These are phyloP conservation scores for Lupinus albus DNA, from an alignment of 306 rosid species.

Conservation along the genomic window DNA sequence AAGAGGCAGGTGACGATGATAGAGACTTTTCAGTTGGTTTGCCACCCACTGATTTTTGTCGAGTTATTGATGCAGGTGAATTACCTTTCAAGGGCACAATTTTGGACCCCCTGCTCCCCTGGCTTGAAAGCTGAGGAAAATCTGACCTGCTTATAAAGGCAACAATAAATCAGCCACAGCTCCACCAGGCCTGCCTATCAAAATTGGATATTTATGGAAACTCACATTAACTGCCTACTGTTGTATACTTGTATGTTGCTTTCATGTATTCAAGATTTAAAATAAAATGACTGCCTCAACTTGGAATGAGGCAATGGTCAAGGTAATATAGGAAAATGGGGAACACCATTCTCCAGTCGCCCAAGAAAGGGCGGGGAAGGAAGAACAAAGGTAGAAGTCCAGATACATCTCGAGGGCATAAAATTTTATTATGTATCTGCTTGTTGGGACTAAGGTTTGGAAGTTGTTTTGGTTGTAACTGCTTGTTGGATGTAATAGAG, in stretches of 20 bases:
- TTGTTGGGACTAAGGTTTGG: no score
- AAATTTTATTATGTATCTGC: not conserved
- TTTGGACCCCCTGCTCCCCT: slow-evolving; percentile 64
- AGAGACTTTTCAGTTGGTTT: slow-evolving; percentile 58
- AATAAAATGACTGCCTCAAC: not conserved
- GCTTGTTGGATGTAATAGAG: not conserved
- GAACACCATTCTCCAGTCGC: not conserved
- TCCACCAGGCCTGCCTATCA: slow-evolving; percentile 17
- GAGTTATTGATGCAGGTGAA: slow-evolving; percentile 54
- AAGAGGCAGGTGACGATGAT: slow-evolving; percentile 66
- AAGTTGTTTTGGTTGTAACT: no score
- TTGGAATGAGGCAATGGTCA: not conserved
- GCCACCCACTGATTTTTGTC: slow-evolving; percentile 69
- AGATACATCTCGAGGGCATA: not conserved
- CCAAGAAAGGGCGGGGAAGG: not conserved
- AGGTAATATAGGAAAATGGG: not conserved
- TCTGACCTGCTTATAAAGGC: slow-evolving; percentile 59
- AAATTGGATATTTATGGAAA: not conserved
- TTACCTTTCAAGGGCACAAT: slow-evolving; percentile 56
- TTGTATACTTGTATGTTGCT: slow-evolving; percentile 3
- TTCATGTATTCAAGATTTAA: not conserved
- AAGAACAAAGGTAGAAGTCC: slow-evolving; percentile 8
- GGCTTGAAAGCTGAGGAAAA: slow-evolving; percentile 69
- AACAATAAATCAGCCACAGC: slow-evolving; percentile 26
- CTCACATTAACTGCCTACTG: not conserved